phyloP scores from a whole-genome alignment of 2,329 filamentous ascomycete species.

The Stagonosporopsis tanaceti region DNA sequence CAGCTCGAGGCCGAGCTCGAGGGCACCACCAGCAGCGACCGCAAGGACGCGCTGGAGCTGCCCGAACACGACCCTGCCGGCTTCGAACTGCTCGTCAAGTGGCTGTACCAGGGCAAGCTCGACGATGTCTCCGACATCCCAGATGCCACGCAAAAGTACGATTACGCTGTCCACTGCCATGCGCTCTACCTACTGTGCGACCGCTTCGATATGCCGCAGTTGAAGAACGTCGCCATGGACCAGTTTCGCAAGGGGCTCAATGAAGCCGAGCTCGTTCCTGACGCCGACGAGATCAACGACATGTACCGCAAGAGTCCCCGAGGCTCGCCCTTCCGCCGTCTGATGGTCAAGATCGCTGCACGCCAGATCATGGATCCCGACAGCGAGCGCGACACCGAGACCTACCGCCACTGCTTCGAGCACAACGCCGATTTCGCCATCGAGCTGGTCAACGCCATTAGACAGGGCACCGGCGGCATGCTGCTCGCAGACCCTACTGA shows the following conservation, averaged over 20 bases:
- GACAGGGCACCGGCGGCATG: slow-evolving; percentile 57
- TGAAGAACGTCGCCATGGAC: slow-evolving; percentile 64
- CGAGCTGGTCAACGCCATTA: slow-evolving; percentile 62
- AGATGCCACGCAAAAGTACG: slow-evolving; percentile 59
- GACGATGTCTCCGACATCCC: slow-evolving; percentile 58
- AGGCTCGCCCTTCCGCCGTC: slow-evolving; percentile 57
- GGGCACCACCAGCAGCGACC: slow-evolving; percentile 45
- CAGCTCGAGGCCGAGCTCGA: slow-evolving; percentile 52
- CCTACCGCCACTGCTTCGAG: slow-evolving; percentile 60
- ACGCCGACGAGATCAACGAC: slow-evolving; percentile 62
- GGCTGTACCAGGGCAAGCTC: slow-evolving; percentile 63
- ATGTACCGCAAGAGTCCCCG: slow-evolving; percentile 59
- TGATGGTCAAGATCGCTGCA: slow-evolving; percentile 64
- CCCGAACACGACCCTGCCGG: slow-evolving; percentile 59
- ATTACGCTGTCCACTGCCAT: slow-evolving; percentile 62
- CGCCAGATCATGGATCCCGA: slow-evolving; percentile 66
- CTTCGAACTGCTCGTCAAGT: slow-evolving; percentile 64
- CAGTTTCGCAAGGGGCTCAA: slow-evolving; percentile 61
- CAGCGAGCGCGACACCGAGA: slow-evolving; percentile 57
- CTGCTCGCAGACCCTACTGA: slow-evolving; percentile 62
- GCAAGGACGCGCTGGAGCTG: slow-evolving; percentile 56
- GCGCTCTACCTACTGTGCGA: slow-evolving; percentile 63
- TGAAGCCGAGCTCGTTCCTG: slow-evolving; percentile 61
- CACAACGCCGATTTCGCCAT: slow-evolving; percentile 61
- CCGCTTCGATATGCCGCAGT: slow-evolving; percentile 58